Conservation (phyloP, 768 basidiomycete genomes). For the Collybia sordida region DNA sequence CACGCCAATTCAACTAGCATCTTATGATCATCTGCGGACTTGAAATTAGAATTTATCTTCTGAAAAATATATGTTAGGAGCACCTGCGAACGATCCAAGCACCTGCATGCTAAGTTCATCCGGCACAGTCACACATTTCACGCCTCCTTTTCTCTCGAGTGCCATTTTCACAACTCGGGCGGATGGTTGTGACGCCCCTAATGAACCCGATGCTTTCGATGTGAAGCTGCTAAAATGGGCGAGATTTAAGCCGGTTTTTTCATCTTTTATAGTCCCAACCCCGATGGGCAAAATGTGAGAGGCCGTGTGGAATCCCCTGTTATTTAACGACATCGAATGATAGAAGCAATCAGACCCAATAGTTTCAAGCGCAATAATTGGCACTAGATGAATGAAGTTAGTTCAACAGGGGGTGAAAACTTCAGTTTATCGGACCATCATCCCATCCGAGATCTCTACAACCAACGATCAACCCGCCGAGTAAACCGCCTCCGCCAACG, state of each 20-base stretch:
- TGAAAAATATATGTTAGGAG: slow-evolving; percentile 13
- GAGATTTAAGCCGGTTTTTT: slow-evolving; percentile 45
- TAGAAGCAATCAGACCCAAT: slow-evolving; percentile 75
- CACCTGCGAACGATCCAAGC: slow-evolving; percentile 57
- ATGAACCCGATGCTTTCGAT: slow-evolving; percentile 65
- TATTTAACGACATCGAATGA: slow-evolving; percentile 63
- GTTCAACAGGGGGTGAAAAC: background rate
- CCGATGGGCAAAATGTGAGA: slow-evolving; percentile 36
- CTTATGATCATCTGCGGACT: slow-evolving; percentile 66
- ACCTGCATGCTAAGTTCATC: slow-evolving; percentile 72
- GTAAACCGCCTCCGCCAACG: slow-evolving; percentile 73
- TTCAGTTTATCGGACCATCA: slow-evolving; percentile 44
- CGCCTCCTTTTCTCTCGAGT: slow-evolving; percentile 52
- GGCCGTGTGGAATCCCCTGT: slow-evolving; percentile 28
- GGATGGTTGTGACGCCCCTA: slow-evolving; percentile 69
- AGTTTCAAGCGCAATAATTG: slow-evolving; percentile 67
- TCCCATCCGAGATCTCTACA: slow-evolving; percentile 67
- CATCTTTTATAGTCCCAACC: slow-evolving; percentile 39
- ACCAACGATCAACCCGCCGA: slow-evolving; percentile 71
- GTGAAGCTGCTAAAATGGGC: slow-evolving; percentile 58
- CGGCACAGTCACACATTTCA: slow-evolving; percentile 60
- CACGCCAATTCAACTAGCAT: slow-evolving; percentile 75
- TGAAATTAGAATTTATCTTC: background rate
- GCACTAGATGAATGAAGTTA: slow-evolving; percentile 37
- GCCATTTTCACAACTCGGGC: slow-evolving; percentile 65